phyloP scores from a whole-genome alignment of 176 grass and related monocot genomes.

The Typha latifolia region DNA sequence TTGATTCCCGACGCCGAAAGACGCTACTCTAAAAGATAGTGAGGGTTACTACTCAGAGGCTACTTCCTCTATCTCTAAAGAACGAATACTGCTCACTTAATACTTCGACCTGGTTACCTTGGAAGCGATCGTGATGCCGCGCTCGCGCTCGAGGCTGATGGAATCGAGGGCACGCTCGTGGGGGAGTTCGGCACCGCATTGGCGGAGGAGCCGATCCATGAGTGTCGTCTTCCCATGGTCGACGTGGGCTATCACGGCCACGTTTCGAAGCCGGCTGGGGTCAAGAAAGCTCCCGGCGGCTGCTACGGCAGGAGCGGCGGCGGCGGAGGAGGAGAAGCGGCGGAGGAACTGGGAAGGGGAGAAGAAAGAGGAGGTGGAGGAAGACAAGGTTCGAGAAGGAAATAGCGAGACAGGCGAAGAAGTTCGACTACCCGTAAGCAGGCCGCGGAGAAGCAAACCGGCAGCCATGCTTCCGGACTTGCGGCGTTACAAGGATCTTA shows the following conservation, averaged over 20 bases:
- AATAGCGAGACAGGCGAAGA: neutral
- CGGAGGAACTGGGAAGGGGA: constrained; percentile 26
- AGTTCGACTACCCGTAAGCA: constrained; percentile 33
- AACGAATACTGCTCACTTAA: too few relatives aligned
- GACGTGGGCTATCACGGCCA: constrained; percentile 93
- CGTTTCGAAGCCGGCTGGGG: constrained; percentile 70
- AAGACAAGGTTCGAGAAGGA: constrained; percentile 2
- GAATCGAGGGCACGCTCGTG: constrained; percentile 93
- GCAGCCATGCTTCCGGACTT: constrained; percentile 34
- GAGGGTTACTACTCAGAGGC: too few relatives aligned
- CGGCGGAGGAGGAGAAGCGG: constrained; percentile 24
- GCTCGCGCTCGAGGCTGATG: constrained; percentile 86
- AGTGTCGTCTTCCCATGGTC: constrained; percentile 98
- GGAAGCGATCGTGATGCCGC: constrained; percentile 89
- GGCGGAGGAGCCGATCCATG: constrained; percentile 88
- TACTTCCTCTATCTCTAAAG: too few relatives aligned
- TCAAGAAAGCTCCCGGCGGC: constrained; percentile 26
- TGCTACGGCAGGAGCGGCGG: neutral
- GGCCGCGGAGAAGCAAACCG: constrained; percentile 59
- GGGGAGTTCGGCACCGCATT: constrained; percentile 87
- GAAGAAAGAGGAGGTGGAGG: constrained; percentile 16
- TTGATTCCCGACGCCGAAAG: too few relatives aligned
- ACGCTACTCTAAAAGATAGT: too few relatives aligned
- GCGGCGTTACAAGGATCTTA: too few relatives aligned
- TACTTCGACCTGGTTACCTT: constrained; percentile 34